Base-by-base conservation (phyloP, 176 grass and related monocot genomes). In the Cenchrus purpureus region DNA sequence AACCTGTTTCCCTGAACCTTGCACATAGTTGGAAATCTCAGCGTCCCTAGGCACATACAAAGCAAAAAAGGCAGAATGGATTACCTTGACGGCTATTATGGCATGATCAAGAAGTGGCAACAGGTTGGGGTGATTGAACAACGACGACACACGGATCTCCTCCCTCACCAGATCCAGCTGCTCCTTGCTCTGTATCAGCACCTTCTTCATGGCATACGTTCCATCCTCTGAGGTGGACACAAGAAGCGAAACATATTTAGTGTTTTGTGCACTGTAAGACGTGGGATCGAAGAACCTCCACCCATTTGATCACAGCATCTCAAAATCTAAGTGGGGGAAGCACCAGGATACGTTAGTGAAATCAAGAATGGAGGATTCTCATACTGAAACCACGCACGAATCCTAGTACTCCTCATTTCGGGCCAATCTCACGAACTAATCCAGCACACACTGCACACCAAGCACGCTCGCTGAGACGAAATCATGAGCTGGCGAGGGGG, bases 81-180 rank as follows among this genome's bases (percentile, higher is more conserved):
- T 51, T 84, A 95, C 94, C 93, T 98, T 98, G 53, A 95, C 87
- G 0, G 89, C 77, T 81, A 98, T 93, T 73, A 98, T 73, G 22
- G 91, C 61, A 77, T 98, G 93, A 87, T 95, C 96, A 65, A 98
- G 89, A 45, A 98, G 91, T 13, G 96, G 96, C 62, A 98, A 74
- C 66, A 98, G 81, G 80, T 98, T 95, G 46, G 90, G 87, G 83
- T 98, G 96, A 64, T 78, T 95, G 87, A 95, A 94, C 55, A 93
- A 68, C 37, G 96, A 92, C 1, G 96, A 94, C 52, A 95, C 84
- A 45, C 81, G 89, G 75, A 98, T 98, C 89, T 98, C 97, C 79
- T 98, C 91, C 74, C 85, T 89, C 56, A 98, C 97, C 90, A 96
- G 89, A 92, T 98, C 91, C 68, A 96, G 61, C 54, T 98, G 97